These are phyloP conservation scores for Tuber calosporum DNA, from an alignment of 495 filamentous ascomycete species.

Conservation along the genomic window DNA sequence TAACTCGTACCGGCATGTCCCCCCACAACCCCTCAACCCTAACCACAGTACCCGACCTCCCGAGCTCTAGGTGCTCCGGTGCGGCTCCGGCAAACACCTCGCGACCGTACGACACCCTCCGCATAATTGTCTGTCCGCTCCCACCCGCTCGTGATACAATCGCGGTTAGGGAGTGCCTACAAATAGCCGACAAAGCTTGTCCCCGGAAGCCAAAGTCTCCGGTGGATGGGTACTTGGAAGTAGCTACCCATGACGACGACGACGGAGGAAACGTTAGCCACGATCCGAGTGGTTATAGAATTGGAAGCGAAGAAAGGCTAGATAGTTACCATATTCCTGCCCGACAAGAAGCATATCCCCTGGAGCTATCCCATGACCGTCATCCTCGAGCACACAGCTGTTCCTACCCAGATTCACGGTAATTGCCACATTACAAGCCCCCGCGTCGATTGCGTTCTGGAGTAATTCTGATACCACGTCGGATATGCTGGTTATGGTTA, in stretches of 20 bases:
- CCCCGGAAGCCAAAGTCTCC: slow-evolving; percentile 62
- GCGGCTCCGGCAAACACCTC: slow-evolving; percentile 48
- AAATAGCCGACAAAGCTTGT: slow-evolving; percentile 68
- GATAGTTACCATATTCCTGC: slow-evolving; percentile 56
- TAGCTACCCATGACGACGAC: slow-evolving; percentile 52
- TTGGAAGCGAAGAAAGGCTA: slow-evolving; percentile 27
- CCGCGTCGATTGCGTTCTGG: slow-evolving; percentile 79
- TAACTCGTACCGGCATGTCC: slow-evolving; percentile 93
- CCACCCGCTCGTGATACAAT: slow-evolving; percentile 67
- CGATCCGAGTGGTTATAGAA: not conserved
- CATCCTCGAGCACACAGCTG: slow-evolving; percentile 76
- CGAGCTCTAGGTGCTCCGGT: slow-evolving; percentile 42
- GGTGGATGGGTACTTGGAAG: slow-evolving; percentile 60
- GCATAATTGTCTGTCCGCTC: slow-evolving; percentile 58
- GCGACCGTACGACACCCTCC: slow-evolving; percentile 43
- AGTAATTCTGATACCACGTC: slow-evolving; percentile 67
- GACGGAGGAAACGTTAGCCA: not conserved
- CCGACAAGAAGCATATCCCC: slow-evolving; percentile 62
- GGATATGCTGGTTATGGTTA: slow-evolving; percentile 64
- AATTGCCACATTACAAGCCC: slow-evolving; percentile 62
- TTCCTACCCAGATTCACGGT: slow-evolving; percentile 69
- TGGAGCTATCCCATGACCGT: slow-evolving; percentile 72
- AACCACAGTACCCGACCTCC: slow-evolving; percentile 68
- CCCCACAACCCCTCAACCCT: slow-evolving; percentile 83
- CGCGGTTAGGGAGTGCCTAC: slow-evolving; percentile 66